Evolutionary conservation across 441 rosid genomes (phyloP).

Genomic region (Daphne laureola): DNA sequence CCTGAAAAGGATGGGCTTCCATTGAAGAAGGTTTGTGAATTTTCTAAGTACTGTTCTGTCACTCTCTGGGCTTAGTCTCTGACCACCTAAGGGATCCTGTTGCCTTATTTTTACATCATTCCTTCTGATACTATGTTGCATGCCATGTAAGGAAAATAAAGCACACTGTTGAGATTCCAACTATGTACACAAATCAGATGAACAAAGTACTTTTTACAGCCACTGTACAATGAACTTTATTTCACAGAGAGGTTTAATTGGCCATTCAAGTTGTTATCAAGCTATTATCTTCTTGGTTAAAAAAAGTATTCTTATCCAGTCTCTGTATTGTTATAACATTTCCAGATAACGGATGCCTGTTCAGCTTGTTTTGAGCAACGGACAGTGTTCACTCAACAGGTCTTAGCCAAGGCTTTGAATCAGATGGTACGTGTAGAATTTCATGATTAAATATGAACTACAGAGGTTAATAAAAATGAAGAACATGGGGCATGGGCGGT

Average conservation of each 20-base stretch:
- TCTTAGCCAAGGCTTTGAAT: slow-evolving; percentile 88
- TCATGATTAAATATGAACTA: too few species aligned
- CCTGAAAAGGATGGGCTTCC: slow-evolving; percentile 91
- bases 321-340: slow-evolving; percentile 12
- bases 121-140: neutral
- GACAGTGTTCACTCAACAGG: slow-evolving; percentile 96
- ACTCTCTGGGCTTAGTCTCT: neutral
- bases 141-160: too few species aligned
- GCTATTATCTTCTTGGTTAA: too few species aligned
- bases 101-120: slow-evolving; percentile 11
- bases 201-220: too few species aligned
- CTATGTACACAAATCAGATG: too few species aligned
- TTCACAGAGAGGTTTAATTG: too few species aligned
- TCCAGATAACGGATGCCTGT: slow-evolving; percentile 91
- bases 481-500: too few species aligned
- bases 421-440: slow-evolving; percentile 58
- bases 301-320: neutral
- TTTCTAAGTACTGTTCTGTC: neutral
- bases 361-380: slow-evolving; percentile 98
- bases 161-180: too few species aligned
- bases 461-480: too few species aligned
- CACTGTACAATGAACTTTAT: too few species aligned
- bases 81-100: neutral
- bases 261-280: too few species aligned
- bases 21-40: slow-evolving; percentile 58